A percentile compares a stretch with the other conserved stretches of the same genome.
Evolutionary conservation across 345 rosid species (phyloP).

Genomic region (Eucalyptus melliodora): DNA sequence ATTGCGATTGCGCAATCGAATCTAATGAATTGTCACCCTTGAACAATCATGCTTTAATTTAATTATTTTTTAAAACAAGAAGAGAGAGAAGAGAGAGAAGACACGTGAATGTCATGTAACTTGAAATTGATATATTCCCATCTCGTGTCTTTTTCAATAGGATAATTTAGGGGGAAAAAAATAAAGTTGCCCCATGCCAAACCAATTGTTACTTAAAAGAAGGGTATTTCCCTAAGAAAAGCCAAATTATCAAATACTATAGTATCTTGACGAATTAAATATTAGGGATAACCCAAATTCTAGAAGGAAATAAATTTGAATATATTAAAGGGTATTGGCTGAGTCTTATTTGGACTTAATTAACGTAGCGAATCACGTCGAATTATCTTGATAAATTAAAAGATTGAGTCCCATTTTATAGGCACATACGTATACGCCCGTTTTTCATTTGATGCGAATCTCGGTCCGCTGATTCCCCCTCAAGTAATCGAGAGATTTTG

Average conservation of each 20-base stretch:
- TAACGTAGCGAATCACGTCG: background rate
- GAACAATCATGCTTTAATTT: background rate
- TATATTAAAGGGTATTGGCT: background rate
- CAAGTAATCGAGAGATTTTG: too few species aligned
- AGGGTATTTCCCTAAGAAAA: background rate
- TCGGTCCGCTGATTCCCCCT: background rate
- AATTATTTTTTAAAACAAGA: background rate
- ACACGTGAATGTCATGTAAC: background rate
- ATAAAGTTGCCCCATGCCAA: background rate
- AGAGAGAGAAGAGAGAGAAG: background rate
- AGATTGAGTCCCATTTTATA: background rate
- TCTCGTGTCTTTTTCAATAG: background rate
- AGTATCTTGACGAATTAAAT: background rate
- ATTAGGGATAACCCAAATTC: background rate
- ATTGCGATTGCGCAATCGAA: background rate
- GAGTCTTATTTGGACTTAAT: background rate
- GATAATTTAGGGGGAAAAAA: background rate
- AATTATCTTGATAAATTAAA: background rate
- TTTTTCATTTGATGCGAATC: background rate
- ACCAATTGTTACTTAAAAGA: background rate
- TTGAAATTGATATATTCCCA: background rate
- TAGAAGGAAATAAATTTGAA: background rate
- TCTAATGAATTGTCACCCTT: background rate
- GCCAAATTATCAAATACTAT: background rate
- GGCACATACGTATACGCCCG: background rate